These are phyloP conservation scores for Curvularia lunata DNA, from an alignment of 2,329 filamentous ascomycete genomes.

Conservation along the genomic window DNA sequence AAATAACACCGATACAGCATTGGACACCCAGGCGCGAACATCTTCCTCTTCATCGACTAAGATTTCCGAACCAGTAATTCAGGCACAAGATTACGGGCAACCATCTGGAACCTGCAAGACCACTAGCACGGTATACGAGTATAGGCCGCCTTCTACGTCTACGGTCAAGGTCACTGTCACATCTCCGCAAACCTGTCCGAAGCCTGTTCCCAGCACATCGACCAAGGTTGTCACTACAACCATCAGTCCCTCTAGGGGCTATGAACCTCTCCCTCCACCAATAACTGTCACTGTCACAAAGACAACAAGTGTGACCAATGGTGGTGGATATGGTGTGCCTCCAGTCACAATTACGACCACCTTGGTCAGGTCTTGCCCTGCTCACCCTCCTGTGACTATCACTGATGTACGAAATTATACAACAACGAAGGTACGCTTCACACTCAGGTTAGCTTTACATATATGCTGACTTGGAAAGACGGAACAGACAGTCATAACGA, in stretches of 20 bases:
- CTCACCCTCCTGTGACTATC: constrained; percentile 5
- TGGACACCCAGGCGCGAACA: constrained; percentile 5
- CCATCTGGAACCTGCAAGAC: constrained; percentile 9
- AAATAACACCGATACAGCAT: constrained; percentile 23
- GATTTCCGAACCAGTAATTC: not conserved
- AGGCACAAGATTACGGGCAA: constrained; percentile 3
- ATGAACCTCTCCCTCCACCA: not conserved
- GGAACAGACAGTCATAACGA: constrained; percentile 4
- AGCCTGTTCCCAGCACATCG: not conserved
- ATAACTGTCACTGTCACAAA: constrained; percentile 1
- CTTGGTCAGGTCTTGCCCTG: not conserved
- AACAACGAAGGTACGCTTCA: constrained; percentile 11
- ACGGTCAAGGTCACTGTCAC: constrained; percentile 21
- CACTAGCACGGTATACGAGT: constrained; percentile 9
- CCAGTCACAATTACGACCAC: constrained; percentile 9
- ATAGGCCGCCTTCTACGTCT: constrained; percentile 12
- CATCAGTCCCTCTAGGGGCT: not conserved
- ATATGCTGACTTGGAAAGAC: constrained; percentile 3
- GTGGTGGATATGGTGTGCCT: constrained; percentile 1
- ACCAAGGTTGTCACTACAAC: constrained; percentile 1
- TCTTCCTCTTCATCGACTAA: not conserved
- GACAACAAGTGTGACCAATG: not conserved
- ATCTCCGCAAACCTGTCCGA: constrained; percentile 11
- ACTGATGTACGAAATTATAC: constrained; percentile 10
- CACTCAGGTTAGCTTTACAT: not conserved